Evolutionary conservation across 768 basidiomycete genomes (phyloP), one percentile per base, ranked within the genome.

Genomic region (Pholiota microspora): DNA sequence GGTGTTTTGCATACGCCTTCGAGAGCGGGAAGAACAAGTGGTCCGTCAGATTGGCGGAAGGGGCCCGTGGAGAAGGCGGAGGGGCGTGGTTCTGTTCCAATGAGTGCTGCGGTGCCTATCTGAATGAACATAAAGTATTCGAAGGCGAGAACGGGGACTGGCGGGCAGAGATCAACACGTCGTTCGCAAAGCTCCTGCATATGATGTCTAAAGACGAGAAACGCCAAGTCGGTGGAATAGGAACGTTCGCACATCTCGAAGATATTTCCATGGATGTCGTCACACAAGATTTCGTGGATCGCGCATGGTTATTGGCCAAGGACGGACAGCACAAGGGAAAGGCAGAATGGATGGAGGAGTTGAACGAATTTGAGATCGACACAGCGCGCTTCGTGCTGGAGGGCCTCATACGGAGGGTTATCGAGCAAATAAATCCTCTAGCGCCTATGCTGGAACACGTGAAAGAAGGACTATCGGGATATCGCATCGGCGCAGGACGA

Each of bases 1-100:
- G 79, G 62, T 88, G 86, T 67, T 87, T 84, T 63, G 74, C 77
- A 34, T 86, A 87, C 62, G 75, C 81, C 23, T 79, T 79, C 59
- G 80, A 83, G 49, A 70, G 71, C 24, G 72, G 75, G 27, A 73
- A 72, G 68, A 69, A 71, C 56, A 63, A 72, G 24, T 85, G 83
- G 83, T 74, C 63, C 35, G 60, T 69, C 7, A 65, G 59, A 38
- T 44, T 55, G 38, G 61, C 57, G 7, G 51, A 42, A 16, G 49
- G 52, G 9, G 60, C 62, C 1, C 55, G 45, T 24, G 53, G 53
- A 23, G 55, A 54, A 13, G 72, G 68, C 18, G 66, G 72, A 8
- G 79, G 82, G 0, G 71, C 79, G 5, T 83, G 78, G 76, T 87
- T 87, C 62, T 88, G 86, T 64, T 74, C 72, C 34, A 72, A 72